Base-by-base conservation (phyloP, 2,329 filamentous ascomycete genomes). In the Fusarium virguliforme region DNA sequence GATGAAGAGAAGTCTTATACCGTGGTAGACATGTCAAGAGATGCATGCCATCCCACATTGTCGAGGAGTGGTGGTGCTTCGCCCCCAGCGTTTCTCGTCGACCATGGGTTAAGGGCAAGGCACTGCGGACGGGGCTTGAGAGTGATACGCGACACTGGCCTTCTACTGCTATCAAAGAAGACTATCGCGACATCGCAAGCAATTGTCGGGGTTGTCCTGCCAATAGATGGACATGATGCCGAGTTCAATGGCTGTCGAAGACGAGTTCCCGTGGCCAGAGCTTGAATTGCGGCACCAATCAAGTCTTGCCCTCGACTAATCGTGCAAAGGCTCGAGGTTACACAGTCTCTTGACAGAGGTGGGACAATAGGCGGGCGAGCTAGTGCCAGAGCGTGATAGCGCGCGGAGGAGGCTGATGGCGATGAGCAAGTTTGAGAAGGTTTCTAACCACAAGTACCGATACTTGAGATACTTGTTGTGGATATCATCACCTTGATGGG, bases 401-500 rank as follows among this genome's bases (percentile, higher is more conserved):
- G 57, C 35, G 37, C 59, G 38, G 46, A 46, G 22, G 4, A 9
- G 22, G 40, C 22, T 26, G 22, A 26, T 43, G 40, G 22, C 51
- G 43, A 50, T 85, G 85, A 85, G 85, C 81, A 80, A 71, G 68
- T 86, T 86, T 87, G 85, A 87, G 85, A 83, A 85, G 79, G 81
- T 86, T 86, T 86, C 77, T 74, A 62, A 58, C 8, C 76, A 56
- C 13, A 78, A 28, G 82, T 84, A 84, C 76, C 63, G 62, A 70
- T 83, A 83, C 82, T 57, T 74, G 38, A 65, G 70, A 41, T 71
- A 77, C 74, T 60, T 76, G 38, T 34, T 46, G 8, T 54, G 15
- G 8, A 9, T 32, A 38, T 5, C 51, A 35, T 13, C 48, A 53
- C 26, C 15, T 46, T 46, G 41, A 46, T 46, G 41, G 22, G 12